These are phyloP conservation scores for Cordyceps tenuipes DNA, from an alignment of 2,329 filamentous ascomycete species.

Conservation along the genomic window DNA sequence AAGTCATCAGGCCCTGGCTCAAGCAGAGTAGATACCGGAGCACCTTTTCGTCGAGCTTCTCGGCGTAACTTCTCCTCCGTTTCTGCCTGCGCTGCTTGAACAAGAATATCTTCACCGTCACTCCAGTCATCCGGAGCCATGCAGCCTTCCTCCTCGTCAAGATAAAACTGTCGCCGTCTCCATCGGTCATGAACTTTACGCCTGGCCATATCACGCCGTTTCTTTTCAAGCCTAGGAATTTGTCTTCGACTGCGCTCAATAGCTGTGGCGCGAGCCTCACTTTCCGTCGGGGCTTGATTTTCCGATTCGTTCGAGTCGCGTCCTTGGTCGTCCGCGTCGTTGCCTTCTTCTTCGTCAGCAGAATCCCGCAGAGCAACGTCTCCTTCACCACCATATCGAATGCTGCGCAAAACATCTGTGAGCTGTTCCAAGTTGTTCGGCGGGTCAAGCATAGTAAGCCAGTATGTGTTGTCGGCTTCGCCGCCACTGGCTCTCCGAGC, in stretches of 20 bases:
- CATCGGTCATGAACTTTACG: constrained; percentile 60
- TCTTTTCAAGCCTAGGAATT: constrained; percentile 30
- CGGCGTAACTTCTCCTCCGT: not conserved
- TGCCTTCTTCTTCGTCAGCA: constrained; percentile 16
- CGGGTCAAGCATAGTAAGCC: constrained; percentile 37
- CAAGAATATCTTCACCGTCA: constrained; percentile 49
- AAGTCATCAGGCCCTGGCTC: constrained; percentile 4
- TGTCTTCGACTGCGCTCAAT: constrained; percentile 28
- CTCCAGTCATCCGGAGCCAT: constrained; percentile 56
- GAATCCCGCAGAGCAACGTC: constrained; percentile 21
- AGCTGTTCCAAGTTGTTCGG: constrained; percentile 36
- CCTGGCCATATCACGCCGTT: constrained; percentile 36
- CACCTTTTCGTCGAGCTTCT: not conserved
- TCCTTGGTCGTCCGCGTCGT: constrained; percentile 1
- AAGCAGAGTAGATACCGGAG: not conserved
- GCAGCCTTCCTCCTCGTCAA: constrained; percentile 76
- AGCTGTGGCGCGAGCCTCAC: constrained; percentile 31
- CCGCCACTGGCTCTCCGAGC: constrained; percentile 23
- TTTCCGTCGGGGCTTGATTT: constrained; percentile 29
- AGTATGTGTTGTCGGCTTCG: constrained; percentile 31
- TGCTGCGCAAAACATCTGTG: constrained; percentile 29
- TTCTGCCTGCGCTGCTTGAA: constrained; percentile 19
- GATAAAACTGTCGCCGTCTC: constrained; percentile 70
- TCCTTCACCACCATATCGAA: constrained; percentile 19
- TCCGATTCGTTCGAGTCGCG: constrained; percentile 18